Base-by-base conservation (phyloP, 352 stramenopile genomes). In the Plasmopara viticola region DNA sequence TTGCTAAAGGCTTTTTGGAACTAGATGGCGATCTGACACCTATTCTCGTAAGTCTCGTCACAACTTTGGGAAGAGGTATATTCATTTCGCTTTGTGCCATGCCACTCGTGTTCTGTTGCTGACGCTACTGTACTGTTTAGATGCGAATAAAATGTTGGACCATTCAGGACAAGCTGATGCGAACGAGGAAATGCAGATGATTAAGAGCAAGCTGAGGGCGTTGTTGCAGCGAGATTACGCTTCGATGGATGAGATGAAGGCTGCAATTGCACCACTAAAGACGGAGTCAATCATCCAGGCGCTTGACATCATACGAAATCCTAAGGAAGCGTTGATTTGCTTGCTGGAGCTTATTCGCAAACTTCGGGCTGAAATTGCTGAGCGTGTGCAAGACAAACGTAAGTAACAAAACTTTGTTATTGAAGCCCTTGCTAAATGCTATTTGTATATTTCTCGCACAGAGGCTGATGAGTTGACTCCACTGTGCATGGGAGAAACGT, bases 1-100 rank as follows among this genome's bases (percentile, higher is more conserved):
- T 99, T 66, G 94, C 97, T 13, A 99, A 99, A 71, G 97, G 97
- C 6, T 95, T 99, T 63, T 70, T 99, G 0, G 96, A 99, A 64
- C 75, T 99, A 0, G 97, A 99, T 72, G 96, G 97, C 33, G 95
- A 99, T 53, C 80, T 99, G 37, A 98, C 97, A 18, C 97, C 97
- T 7, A 99, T 99, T 62, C 75, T 99, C 10, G 96, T 98, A n/a
- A 97, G 87, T 42, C 81, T 97, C n/a, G 86, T 96, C 33, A 93
- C 81, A 15, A 93, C 81, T 13, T 51, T 94, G 0, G 82, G 74
- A 34, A 90, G 86, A 82, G 78, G 80, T 92, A 66, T 20, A 12
- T 31, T 39, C 4, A 45, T 54, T 15, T 47, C 33, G 5, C 17
- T 48, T 51, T 1, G 17, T 51, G 5, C 47, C 44, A 41, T 50